Evolutionary conservation across 164 flowering plant genomes (phyloP), one percentile per base, ranked within the genome.

Genomic region (Chimonanthus salicifolius): DNA sequence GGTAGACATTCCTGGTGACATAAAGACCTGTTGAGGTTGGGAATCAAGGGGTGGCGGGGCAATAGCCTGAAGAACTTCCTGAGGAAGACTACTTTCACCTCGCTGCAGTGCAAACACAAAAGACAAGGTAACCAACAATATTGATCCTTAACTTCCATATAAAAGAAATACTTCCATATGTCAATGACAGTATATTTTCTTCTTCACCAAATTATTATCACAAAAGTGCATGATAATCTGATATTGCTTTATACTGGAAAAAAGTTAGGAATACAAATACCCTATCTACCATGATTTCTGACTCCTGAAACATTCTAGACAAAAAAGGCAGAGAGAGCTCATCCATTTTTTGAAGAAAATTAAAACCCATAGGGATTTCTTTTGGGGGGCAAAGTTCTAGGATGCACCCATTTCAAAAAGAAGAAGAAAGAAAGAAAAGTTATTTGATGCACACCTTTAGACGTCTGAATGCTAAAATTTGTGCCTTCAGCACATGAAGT

Each of bases 401-500:
- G 60, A n/a, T 54, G 4, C 16, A 54, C 16, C 60, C 60, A 54
- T 11, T 54, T 13, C 60, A 54, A 50, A 7, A 44, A 33, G 33
- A 33, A 33, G 33, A 33, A 33, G 33, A 33, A 33, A 33, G 33
- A 33, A 33, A 33, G 33, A 33, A 33, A 33, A 1, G 33, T 33
- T 33, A 33, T 48, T 44, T 66, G 15, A 68, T 64, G n/a, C 77
- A 73, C 47, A 94, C 99, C 98, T 96, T 96, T 67, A 96, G 71
- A 60, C 97, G 90, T 79, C 97, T 88, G 83, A 96, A 94, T 74
- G 97, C 99, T 63, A 94, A 81, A 74, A 94, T 96, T 77, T 96
- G 99, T 20, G 98, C 99, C 80, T 94, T 96, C 33, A 96, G 93
- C 71, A 94, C 98, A 88, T 94, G 99, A 72, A 91, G 87, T 76